phyloP scores from a whole-genome alignment of 2,329 filamentous ascomycete genomes.

The Claviceps purpurea region DNA sequence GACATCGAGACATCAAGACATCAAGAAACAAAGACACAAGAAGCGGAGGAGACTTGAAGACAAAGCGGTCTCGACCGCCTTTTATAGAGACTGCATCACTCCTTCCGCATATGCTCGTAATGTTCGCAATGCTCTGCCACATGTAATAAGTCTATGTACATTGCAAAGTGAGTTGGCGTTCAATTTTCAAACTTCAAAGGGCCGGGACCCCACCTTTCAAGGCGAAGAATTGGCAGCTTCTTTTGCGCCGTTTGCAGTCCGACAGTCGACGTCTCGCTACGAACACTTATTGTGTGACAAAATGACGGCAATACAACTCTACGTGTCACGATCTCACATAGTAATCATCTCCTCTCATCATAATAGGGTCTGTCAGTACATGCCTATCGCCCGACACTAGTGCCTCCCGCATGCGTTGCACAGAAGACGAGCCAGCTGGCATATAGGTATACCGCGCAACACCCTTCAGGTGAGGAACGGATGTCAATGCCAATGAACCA shows the following conservation, averaged over 20 bases:
- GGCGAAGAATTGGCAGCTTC: neutral
- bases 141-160: neutral
- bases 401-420: too few relatives aligned
- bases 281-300: neutral
- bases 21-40: too few relatives aligned
- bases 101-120: neutral
- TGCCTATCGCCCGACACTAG: too few relatives aligned
- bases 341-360: neutral
- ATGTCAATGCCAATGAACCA: too few relatives aligned
- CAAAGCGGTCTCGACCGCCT: constrained; percentile 1
- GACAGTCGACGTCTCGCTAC: neutral
- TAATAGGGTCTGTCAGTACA: too few relatives aligned
- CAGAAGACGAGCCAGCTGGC: too few relatives aligned
- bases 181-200: neutral
- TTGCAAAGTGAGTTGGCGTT: constrained; percentile 9
- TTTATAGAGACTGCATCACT: constrained; percentile 5
- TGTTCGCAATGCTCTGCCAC: neutral
- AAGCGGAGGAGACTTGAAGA: neutral
- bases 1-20: too few relatives aligned
- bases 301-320: neutral
- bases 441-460: too few relatives aligned
- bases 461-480: too few relatives aligned
- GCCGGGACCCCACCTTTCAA: constrained; percentile 2
- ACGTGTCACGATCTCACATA: neutral
- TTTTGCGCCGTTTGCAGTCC: neutral